Evolutionary conservation across 2,329 filamentous ascomycete species (phyloP), one percentile per base, ranked within the genome.

Genomic region (Raffaelea arxii): DNA sequence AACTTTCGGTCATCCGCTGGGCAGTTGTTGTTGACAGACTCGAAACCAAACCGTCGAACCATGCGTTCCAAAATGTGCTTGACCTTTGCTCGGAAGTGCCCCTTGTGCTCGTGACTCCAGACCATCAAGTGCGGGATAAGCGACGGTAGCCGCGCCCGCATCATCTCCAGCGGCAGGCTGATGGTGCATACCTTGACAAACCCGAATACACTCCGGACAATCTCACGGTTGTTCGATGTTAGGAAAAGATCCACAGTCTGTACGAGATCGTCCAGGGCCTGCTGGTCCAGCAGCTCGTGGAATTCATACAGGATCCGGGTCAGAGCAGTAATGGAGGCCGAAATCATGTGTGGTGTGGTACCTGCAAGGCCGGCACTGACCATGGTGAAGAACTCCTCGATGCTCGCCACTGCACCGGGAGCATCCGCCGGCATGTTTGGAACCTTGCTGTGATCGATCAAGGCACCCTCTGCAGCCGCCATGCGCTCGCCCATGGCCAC

Each of bases 361-460:
- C 90, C 91, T 2, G 91, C 92, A 45, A 98, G 77, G 67, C 92
- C 92, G 42, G 92, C 92, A 54, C 87, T 94, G 25, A 97, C 86
- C 92, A 98, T 98, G 46, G 91, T 96, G 69, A 97, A 87, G 67
- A 89, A 97, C 64, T 97, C 92, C 58, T 97, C 91, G 32, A 98
- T 77, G 37, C 77, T 90, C 19, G 92, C 91, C 3, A 78, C 72
- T 4, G 84, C 89, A 25, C 82, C 71, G 3, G 86, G 83, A 1
- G 89, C 84, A 62, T 94, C 82, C 41, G 77, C 69, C 4, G 87
- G 78, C 88, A 97, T 95, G 61, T 91, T 82, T 2, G 87, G 77
- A 3, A 96, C 85, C 61, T 91, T 87, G 55, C 79, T 82, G 64
- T 94, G 94, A 57, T 91, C 77, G 51, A 98, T 92, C 43, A 75